Conservation (phyloP, 2,329 filamentous ascomycete species). For the Verticillium alfalfae region DNA sequence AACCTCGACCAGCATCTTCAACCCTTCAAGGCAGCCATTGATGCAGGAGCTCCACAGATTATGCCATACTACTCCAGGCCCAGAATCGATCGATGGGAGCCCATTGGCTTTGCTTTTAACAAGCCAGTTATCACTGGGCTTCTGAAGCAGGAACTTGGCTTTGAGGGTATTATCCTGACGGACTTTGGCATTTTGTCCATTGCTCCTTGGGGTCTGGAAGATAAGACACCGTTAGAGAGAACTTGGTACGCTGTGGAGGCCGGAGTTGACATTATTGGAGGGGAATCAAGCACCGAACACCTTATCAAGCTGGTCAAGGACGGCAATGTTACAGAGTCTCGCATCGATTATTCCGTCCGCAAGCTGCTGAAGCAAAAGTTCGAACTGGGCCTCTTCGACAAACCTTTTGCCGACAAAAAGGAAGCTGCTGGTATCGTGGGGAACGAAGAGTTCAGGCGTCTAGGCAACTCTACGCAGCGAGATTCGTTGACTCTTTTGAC, state of each 20-base stretch:
- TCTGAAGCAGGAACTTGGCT: conserved; percentile 38
- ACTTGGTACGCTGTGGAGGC: conserved; percentile 37
- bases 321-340: conserved; percentile 29
- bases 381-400: conserved; percentile 43
- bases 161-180: conserved; percentile 41
- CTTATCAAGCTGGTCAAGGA: conserved; percentile 36
- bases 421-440: conserved; percentile 33
- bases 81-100: conserved; percentile 22
- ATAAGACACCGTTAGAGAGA: conserved; percentile 33
- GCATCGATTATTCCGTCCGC: conserved; percentile 38
- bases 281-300: conserved; percentile 39
- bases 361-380: conserved; percentile 44
- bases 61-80: conserved; percentile 46
- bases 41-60: conserved; percentile 17
- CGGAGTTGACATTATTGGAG: conserved; percentile 37
- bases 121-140: conserved; percentile 43
- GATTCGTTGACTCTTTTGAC: neutral
- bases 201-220: conserved; percentile 41
- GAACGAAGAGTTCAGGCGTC: conserved; percentile 29
- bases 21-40: neutral
- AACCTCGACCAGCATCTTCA: neutral
- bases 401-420: conserved; percentile 39
- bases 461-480: neutral
- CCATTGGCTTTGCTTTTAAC: conserved; percentile 42
- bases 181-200: conserved; percentile 49